Evolutionary conservation across 2,329 filamentous ascomycete species (phyloP), one percentile per base, ranked within the genome.

Genomic region (Bipolaris cookei): DNA sequence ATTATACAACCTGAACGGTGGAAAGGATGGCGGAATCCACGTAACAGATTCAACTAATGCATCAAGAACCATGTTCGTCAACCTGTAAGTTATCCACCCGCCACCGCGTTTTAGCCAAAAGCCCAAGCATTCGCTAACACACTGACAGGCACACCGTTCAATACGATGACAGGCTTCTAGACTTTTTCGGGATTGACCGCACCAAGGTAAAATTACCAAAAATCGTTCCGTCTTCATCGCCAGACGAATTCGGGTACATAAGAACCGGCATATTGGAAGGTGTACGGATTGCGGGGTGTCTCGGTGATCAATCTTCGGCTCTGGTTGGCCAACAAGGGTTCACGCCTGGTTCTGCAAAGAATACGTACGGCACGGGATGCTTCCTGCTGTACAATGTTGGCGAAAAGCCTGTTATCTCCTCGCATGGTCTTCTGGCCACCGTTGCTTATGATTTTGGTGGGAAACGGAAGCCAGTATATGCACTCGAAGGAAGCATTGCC

Each of bases 51-150:
- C 89, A 45, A 92, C 90, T 59, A 97, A 97, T 74, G 92, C 92
- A 18, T 94, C 90, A 51, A 83, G 92, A 70, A 97, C 92, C 59
- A 96, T 96, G 92, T 95, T 97, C 77, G 93, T 96, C 89, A 92
- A 96, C 78, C 82, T 97, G 51, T 58, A 58, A 30, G 54, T 54
- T 32, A 47, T 39, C 30, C 37, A 47, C 32, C 35, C 37, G 23
- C 16, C 30, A 20, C 21, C 34, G 8, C 10, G n/a, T 47, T 35
- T 37, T 20, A 25, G 48, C 61, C 45, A 28, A 16, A 50, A 48
- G 30, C 46, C 14, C 21, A 11, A 21, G 37, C 5, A 7, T 43
- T 46, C 45, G 43, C 53, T 59, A 37, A 62, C 43, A 18, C 49
- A 35, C 45, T 13, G n/a, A 18, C 38, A 62, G 59, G 37, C 84